phyloP scores from a whole-genome alignment of 176 grass and related monocot species.

The Olyra latifolia region DNA sequence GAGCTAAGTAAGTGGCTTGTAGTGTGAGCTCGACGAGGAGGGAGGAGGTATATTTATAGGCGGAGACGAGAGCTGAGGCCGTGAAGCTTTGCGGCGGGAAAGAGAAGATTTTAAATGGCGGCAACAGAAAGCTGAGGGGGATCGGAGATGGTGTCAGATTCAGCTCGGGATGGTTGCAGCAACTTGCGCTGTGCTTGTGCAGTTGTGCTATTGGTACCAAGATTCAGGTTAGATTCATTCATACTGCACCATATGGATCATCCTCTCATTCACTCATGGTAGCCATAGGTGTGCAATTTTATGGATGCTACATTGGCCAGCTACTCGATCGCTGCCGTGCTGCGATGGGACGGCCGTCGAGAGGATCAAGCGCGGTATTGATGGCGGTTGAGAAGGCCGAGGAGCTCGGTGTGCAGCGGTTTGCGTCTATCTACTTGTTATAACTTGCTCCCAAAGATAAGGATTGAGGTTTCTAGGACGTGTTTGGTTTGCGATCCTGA shows the following conservation, averaged over 20 bases:
- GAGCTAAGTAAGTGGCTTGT: neutral
- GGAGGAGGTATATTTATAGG: slow-evolving; percentile 41
- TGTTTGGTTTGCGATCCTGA: too few species aligned
- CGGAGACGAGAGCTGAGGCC: neutral
- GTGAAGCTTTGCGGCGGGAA: slow-evolving; percentile 48
- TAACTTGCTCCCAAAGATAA: too few species aligned
- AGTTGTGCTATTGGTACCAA: slow-evolving; percentile 4
- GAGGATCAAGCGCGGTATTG: slow-evolving; percentile 33
- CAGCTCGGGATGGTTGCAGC: slow-evolving; percentile 33
- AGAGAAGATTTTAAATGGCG: slow-evolving; percentile 38
- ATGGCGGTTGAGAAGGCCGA: slow-evolving; percentile 43
- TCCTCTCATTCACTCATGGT: neutral
- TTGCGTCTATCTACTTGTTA: neutral
- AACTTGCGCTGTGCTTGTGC: slow-evolving; percentile 22
- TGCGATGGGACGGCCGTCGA: slow-evolving; percentile 11
- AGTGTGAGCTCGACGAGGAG: slow-evolving; percentile 35
- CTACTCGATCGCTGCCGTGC: neutral
- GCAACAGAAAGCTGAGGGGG: slow-evolving; percentile 38
- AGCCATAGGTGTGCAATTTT: slow-evolving; percentile 36
- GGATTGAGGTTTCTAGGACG: too few species aligned
- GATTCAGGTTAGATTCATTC: slow-evolving; percentile 48
- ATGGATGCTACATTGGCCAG: slow-evolving; percentile 36
- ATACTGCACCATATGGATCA: neutral
- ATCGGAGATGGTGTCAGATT: slow-evolving; percentile 40
- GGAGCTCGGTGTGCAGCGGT: neutral